Conservation (phyloP, 2,329 filamentous ascomycete species). For the Xylaria sp. region DNA sequence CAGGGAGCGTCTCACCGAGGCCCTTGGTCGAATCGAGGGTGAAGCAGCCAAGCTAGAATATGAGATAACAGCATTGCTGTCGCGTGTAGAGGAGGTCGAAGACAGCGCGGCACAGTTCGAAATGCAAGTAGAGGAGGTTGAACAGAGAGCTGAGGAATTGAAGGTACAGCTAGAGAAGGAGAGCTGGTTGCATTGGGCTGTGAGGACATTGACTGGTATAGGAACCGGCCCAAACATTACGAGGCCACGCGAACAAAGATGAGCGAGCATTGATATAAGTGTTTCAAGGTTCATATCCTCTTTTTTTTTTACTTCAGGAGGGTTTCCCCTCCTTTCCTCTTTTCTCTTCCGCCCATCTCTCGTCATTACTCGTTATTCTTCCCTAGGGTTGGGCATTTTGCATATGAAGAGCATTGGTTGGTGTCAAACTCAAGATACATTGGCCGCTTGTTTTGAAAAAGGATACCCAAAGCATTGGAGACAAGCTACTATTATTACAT, state of each 20-base stretch:
- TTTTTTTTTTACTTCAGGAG: background rate
- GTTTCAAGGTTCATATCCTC: background rate
- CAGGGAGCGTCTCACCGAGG: conserved; percentile 74
- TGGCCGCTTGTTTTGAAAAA: conserved; percentile 19
- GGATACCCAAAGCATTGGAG: conserved; percentile 34
- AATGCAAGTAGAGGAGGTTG: conserved; percentile 78
- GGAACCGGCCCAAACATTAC: conserved; percentile 70
- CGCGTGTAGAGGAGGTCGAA: conserved; percentile 87
- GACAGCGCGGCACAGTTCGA: conserved; percentile 84
- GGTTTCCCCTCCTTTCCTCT: background rate
- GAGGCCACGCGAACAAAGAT: conserved; percentile 44
- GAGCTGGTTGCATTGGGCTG: conserved; percentile 72
- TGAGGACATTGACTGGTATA: conserved; percentile 69
- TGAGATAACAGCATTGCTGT: conserved; percentile 82
- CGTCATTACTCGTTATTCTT: background rate
- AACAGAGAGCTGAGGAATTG: conserved; percentile 71
- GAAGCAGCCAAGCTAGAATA: conserved; percentile 90
- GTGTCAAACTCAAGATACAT: conserved; percentile 17
- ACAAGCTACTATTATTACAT: background rate
- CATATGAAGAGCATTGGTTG: conserved; percentile 24
- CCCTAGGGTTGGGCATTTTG: conserved; percentile 22
- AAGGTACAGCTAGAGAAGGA: conserved; percentile 72
- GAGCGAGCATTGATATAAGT: conserved; percentile 27
- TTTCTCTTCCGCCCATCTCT: background rate
- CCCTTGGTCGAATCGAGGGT: conserved; percentile 81